phyloP scores from a whole-genome alignment of 2,329 filamentous ascomycete species.

The Berkeleyomyces rouxiae region DNA sequence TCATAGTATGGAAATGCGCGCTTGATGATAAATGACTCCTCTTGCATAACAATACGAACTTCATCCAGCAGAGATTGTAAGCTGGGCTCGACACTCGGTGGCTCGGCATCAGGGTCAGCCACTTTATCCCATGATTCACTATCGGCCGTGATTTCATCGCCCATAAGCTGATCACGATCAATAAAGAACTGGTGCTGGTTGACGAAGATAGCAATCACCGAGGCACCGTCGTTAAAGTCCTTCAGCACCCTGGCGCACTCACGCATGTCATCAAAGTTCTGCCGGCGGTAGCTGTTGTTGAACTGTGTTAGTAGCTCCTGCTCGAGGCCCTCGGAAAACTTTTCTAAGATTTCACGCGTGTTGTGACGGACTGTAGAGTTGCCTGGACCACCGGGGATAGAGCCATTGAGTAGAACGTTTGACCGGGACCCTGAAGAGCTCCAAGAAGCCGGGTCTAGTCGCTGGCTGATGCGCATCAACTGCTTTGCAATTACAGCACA shows the following conservation, averaged over 20 bases:
- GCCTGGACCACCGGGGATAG: constrained; percentile 17
- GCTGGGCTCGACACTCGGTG: constrained; percentile 79
- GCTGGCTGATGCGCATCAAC: constrained; percentile 81
- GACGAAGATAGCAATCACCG: constrained; percentile 89
- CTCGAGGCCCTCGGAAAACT: constrained; percentile 88
- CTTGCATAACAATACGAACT: constrained; percentile 87
- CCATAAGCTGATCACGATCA: constrained; percentile 78
- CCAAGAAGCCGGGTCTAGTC: constrained; percentile 67
- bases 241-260: constrained; percentile 87
- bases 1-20: constrained; percentile 93
- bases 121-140: constrained; percentile 74
- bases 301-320: constrained; percentile 93
- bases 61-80: constrained; percentile 86
- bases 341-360: constrained; percentile 82
- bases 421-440: constrained; percentile 43
- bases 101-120: constrained; percentile 84
- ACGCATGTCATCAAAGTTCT: constrained; percentile 96
- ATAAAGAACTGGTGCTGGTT: constrained; percentile 99
- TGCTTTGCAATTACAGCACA: constrained; percentile 90
- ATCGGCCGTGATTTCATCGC: constrained; percentile 65
- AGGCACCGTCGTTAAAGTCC: constrained; percentile 91
- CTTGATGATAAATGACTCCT: constrained; percentile 94
- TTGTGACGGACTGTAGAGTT: constrained; percentile 33
- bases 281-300: constrained; percentile 86
- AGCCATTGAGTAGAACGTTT: constrained; percentile 35